Base-by-base conservation (phyloP, 495 filamentous ascomycete species). In the Barbatosphaeria neglecta region DNA sequence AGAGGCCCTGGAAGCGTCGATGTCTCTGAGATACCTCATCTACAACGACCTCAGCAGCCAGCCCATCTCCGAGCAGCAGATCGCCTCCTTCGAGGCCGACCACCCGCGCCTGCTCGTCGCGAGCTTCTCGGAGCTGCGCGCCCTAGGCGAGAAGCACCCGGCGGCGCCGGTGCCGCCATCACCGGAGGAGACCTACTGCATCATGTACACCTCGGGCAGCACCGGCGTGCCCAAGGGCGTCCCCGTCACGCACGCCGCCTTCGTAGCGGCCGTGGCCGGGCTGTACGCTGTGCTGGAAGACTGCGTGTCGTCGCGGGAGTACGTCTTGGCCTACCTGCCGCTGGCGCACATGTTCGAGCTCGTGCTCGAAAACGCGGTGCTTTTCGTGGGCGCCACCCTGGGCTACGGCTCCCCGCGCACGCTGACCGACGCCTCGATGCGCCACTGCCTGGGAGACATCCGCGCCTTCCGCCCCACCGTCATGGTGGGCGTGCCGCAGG, bases 181-280 rank as follows among this genome's bases (percentile, higher is more conserved):
- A 25, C 74, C 84, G 0, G 70, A 78, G 1, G 86, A 93, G 50
- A 72, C 80, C 41, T 78, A 86, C 54, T 95, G 90, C 40, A 88
- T 96, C 65, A 96, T 95, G 72, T 96, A 96, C 67, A 96, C 90
- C 13, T 92, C 86, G 6, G 90, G 90, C 17, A 94, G 88, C 13
- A 95, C 90, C 0, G 90, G 90, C 2, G 72, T 81, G 24, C 90
- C 90, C 5, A 96, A 96, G 64, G 90, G 90, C 47, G 89, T 94
- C 4, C 75, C 84, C 17, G 68, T 95, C 47, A 82, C 81, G 2
- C 90, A 96, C 58, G 72, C 69, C 47, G 82, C 80, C 44, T 81
- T 90, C 16, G 76, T 94, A 4, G 76, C 86, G 0, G 85, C 80
- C 27, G 61, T 73, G 11, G 62, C 68, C 1, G 70, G 70, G 13